Evolutionary conservation across 768 basidiomycete species (phyloP), one percentile per base, ranked within the genome.

Genomic region (Peribolospora kevripleyi): DNA sequence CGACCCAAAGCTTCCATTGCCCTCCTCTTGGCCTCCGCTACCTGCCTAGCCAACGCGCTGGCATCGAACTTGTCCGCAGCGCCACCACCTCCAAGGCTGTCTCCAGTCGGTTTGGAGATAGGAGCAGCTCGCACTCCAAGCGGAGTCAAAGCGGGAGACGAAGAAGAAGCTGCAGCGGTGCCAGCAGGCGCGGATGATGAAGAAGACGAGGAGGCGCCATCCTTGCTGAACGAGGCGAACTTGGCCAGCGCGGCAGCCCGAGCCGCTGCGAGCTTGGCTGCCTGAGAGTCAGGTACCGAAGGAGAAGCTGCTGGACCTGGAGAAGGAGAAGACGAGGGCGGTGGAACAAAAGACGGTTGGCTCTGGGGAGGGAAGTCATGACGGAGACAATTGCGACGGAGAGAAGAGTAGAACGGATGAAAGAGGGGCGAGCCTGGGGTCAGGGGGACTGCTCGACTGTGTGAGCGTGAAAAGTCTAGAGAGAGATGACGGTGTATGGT

Each of bases 1-100:
- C 80, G 80, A 54, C 73, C 82, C 63, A 82, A 81, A 42, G 84
- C 81, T 47, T 84, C 82, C 0, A 82, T 79, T 0, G 91, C 84
- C 53, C 82, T 75, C 43, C 79, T 74, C 67, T 82, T 85, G 9
- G 87, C 84, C 57, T 93, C 91, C 6, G 81, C 82, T 0, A 93
- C 77, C 57, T 76, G 72, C 6, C 77, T 76, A 0, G 76, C 70
- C 5, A 86, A 65, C 58, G 84, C 82, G 56, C 81, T 80, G 38
- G 73, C 66, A 38, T 71, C 69, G 25, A 52, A 48, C 52, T 25
- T 58, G 45, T 55, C 38, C 45, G n/a, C 54, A 48, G 1, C 57
- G 53, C 10, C 53, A 58, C 0, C 61, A 59, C 10, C 55, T 61
- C 70, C 68, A 7, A 69, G 67, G 3, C 68, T 60, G 2, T 68